Percentiles rank a stretch among this genome's conserved stretches.
phyloP scores from a whole-genome alignment of 2,329 filamentous ascomycete genomes.

The Remersonia thermophila region DNA sequence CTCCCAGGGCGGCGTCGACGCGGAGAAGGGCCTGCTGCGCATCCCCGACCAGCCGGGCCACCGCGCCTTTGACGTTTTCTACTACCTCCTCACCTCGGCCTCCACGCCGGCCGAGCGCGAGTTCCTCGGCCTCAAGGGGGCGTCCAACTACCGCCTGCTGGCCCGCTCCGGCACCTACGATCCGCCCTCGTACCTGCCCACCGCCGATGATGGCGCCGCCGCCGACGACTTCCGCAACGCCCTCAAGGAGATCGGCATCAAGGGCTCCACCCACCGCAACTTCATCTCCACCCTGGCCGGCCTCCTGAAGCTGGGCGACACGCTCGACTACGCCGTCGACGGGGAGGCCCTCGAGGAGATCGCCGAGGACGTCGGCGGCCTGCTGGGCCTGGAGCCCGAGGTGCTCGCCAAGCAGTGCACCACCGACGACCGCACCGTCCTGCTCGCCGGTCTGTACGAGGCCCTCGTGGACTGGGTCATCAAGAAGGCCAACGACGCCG shows the following conservation, averaged over 20 bases:
- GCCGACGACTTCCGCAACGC: slow-evolving; percentile 86
- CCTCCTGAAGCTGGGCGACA: slow-evolving; percentile 83
- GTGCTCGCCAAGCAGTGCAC: slow-evolving; percentile 66
- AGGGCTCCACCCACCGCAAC: slow-evolving; percentile 67
- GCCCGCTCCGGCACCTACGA: slow-evolving; percentile 74
- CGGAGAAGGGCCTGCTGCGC: slow-evolving; percentile 63
- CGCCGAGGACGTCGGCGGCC: slow-evolving; percentile 77
- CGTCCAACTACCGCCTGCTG: slow-evolving; percentile 66
- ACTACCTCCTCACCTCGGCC: slow-evolving; percentile 86
- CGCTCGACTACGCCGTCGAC: slow-evolving; percentile 72
- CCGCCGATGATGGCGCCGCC: slow-evolving; percentile 81
- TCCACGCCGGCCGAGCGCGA: slow-evolving; percentile 83
- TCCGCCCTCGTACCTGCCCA: slow-evolving; percentile 78
- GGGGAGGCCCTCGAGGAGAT: slow-evolving; percentile 73
- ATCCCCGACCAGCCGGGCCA: slow-evolving; percentile 70
- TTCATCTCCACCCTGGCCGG: slow-evolving; percentile 79
- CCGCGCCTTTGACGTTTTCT: slow-evolving; percentile 94
- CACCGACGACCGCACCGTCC: slow-evolving; percentile 69
- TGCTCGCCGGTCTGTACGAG: slow-evolving; percentile 84
- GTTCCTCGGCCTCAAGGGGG: slow-evolving; percentile 67
- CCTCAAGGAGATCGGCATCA: slow-evolving; percentile 86
- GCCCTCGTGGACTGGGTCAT: slow-evolving; percentile 93
- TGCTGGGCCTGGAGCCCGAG: slow-evolving; percentile 80
- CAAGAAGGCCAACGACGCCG: slow-evolving; percentile 73
- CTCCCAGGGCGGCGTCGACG: slow-evolving; percentile 81